phyloP scores from a whole-genome alignment of 2,329 filamentous ascomycete species.

The Spiromastix sp. region DNA sequence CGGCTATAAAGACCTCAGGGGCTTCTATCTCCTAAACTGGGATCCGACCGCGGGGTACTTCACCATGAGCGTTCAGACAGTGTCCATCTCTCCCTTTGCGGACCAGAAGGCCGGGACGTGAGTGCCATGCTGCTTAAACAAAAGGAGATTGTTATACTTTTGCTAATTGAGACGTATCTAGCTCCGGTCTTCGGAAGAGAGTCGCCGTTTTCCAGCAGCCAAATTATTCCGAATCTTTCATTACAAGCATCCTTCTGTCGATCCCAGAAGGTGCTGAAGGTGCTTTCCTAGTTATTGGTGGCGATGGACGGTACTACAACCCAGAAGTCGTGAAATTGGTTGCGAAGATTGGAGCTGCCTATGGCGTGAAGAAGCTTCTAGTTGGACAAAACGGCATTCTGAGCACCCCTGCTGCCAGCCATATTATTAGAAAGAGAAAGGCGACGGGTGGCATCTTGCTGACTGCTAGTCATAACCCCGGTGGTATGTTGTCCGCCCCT shows the following conservation, averaged over 20 bases:
- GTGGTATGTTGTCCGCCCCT: conserved; percentile 66
- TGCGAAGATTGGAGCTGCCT: conserved; percentile 91
- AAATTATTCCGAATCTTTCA: conserved; percentile 93
- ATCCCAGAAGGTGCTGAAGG: conserved; percentile 89
- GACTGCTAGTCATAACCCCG: conserved; percentile 96
- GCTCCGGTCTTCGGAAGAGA: conserved; percentile 97
- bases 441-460: conserved; percentile 94
- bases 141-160: conserved; percentile 2
- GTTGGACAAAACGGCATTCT: conserved; percentile 95
- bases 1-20: no score
- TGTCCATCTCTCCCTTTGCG: conserved; percentile 73
- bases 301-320: conserved; percentile 96
- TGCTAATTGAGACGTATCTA: conserved; percentile 31
- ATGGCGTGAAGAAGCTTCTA: conserved; percentile 97
- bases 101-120: conserved; percentile 99
- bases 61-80: conserved; percentile 66
- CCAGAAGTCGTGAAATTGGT: conserved; percentile 93
- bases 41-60: conserved; percentile 1
- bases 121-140: conserved; percentile 36
- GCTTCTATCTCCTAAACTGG: background rate
- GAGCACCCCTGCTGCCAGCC: conserved; percentile 90
- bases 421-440: conserved; percentile 88
- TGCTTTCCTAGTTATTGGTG: conserved; percentile 88
- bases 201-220: conserved; percentile 93
- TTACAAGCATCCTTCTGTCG: conserved; percentile 86